phyloP scores from a whole-genome alignment of 441 rosid genomes.

The Euphorbia schlechtendalii region DNA sequence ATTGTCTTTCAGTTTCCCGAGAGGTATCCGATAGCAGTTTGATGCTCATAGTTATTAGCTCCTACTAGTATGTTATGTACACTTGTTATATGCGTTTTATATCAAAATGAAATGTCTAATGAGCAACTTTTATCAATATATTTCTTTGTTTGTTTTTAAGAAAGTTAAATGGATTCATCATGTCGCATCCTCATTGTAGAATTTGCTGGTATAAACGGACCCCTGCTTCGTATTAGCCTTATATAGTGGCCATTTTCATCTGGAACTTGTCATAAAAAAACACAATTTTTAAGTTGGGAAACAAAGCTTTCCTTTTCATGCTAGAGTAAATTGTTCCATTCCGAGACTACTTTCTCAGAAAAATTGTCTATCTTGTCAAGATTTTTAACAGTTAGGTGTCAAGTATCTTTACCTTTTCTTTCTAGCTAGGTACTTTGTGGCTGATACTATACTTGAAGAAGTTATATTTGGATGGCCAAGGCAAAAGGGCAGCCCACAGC shows the following conservation, averaged over 20 bases:
- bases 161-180: background rate
- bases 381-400: constrained; percentile 3
- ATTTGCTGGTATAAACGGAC: background rate
- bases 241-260: background rate
- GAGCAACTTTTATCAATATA: background rate
- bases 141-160: background rate
- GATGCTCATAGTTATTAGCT: background rate
- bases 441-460: constrained; percentile 82
- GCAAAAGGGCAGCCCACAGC: constrained; percentile 51
- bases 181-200: background rate
- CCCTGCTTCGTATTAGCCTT: background rate
- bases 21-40: constrained; percentile 11
- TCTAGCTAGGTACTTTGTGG: constrained; percentile 62
- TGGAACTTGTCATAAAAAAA: background rate
- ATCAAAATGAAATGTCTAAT: background rate
- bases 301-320: background rate
- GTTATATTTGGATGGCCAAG: constrained; percentile 91
- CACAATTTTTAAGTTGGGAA: background rate
- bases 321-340: background rate
- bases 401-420: background rate
- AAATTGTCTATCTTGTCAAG: background rate
- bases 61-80: background rate
- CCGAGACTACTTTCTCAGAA: background rate
- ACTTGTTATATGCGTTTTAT: background rate
- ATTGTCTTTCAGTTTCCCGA: constrained; percentile 88